Percentiles rank a stretch among this genome's conserved stretches.
phyloP scores from a whole-genome alignment of 1,284 basidiomycete genomes.

The Boletus subluridellus region DNA sequence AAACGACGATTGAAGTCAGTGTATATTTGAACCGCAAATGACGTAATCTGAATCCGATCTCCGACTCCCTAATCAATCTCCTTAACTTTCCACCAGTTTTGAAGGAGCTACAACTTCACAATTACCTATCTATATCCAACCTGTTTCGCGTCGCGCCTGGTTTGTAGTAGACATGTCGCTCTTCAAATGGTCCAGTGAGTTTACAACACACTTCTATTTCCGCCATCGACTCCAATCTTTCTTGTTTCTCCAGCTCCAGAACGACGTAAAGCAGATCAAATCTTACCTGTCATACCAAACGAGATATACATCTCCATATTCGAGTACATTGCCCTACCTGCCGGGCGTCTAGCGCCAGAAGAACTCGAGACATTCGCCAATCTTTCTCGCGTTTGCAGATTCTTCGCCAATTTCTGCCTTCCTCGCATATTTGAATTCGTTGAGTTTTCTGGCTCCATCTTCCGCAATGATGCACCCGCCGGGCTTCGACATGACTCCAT shows the following conservation, averaged over 20 bases:
- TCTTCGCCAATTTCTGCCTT: slow-evolving; percentile 39
- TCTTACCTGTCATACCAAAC: slow-evolving; percentile 26
- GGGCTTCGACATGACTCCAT: not conserved
- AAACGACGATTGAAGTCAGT: too few relatives aligned
- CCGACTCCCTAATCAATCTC: too few relatives aligned
- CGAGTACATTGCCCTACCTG: slow-evolving; percentile 19
- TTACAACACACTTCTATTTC: not conserved
- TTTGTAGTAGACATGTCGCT: slow-evolving; percentile 2
- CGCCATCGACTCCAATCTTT: not conserved
- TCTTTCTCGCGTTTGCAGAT: slow-evolving; percentile 42
- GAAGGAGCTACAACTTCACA: not conserved
- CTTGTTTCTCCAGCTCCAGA: slow-evolving; percentile 18
- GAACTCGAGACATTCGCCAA: slow-evolving; percentile 24
- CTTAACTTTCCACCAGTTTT: too few relatives aligned
- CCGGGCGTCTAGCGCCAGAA: not conserved
- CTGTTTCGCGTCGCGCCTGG: not conserved
- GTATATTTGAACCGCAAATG: too few relatives aligned
- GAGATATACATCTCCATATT: slow-evolving; percentile 41
- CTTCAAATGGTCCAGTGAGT: slow-evolving; percentile 18
- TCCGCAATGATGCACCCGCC: not conserved
- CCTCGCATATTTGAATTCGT: slow-evolving; percentile 37
- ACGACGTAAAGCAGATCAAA: slow-evolving; percentile 1
- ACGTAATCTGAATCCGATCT: too few relatives aligned
- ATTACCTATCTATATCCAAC: not conserved
- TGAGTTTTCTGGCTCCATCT: slow-evolving; percentile 15